Evolutionary conservation across 331 rosid genomes (phyloP).

Genomic region (Saraca asoca): DNA sequence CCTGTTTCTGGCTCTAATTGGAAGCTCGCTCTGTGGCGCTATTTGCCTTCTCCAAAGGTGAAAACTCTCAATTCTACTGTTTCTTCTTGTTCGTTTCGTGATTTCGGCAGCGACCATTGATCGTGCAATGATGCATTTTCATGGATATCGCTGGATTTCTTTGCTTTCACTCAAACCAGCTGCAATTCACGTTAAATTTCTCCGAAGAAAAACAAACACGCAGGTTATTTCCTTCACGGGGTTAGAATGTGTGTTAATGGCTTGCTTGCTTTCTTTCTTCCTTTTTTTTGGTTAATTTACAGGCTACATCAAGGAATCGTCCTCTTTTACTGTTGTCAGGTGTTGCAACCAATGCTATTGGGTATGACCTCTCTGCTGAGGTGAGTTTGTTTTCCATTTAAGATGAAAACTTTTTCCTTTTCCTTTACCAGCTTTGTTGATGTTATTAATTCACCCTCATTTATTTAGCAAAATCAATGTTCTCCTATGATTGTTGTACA

Average conservation of each 20-base stretch:
- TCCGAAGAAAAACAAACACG: no score
- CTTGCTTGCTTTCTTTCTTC: constrained; percentile 13
- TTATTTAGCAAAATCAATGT: background rate
- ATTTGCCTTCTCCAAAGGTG: constrained; percentile 71
- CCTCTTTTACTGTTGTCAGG: constrained; percentile 86
- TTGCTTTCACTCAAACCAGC: no score
- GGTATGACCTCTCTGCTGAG: constrained; percentile 90
- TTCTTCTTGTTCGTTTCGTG: background rate
- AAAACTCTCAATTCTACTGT: constrained; percentile 20
- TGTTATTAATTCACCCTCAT: background rate
- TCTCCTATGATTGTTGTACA: no score
- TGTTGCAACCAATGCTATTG: constrained; percentile 82
- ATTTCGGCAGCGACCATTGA: no score
- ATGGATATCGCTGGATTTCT: no score
- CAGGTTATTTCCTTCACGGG: no score
- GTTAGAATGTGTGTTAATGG: background rate
- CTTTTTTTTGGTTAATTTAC: no score
- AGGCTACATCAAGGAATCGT: constrained; percentile 74
- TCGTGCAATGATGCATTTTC: no score
- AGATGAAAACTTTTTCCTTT: background rate
- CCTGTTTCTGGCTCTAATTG: constrained; percentile 73
- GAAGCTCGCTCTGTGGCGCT: constrained; percentile 96
- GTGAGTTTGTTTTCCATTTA: constrained; percentile 40
- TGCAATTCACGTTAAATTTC: no score
- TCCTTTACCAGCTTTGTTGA: background rate